Evolutionary conservation across 345 rosid genomes (phyloP).

Genomic region (Acer yangbiense): DNA sequence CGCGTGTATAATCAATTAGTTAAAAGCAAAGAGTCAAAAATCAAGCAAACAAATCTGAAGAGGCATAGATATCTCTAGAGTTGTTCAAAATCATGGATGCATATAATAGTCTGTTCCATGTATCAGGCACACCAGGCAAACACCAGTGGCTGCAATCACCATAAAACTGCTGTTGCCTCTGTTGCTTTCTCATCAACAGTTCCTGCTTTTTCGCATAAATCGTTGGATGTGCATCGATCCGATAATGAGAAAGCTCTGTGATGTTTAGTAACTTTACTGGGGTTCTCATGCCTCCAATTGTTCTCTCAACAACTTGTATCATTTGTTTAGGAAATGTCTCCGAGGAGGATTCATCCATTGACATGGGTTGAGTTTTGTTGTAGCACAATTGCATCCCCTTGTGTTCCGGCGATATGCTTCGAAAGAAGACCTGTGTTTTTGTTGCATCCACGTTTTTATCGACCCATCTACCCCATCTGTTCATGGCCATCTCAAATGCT

Average conservation of each 20-base stretch:
- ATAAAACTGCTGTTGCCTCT: constrained; percentile 17
- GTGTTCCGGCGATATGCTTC: constrained; percentile 54
- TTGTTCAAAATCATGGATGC: constrained; percentile 35
- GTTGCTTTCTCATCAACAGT: constrained; percentile 6
- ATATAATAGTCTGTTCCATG: constrained; percentile 54
- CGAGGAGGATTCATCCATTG: constrained; percentile 27
- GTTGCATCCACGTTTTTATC: constrained; percentile 28
- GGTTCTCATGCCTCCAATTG: constrained; percentile 31
- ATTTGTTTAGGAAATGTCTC: constrained; percentile 24
- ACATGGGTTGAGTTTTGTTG: constrained; percentile 32
- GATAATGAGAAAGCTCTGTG: constrained; percentile 40
- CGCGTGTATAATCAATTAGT: background rate
- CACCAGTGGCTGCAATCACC: constrained; percentile 72
- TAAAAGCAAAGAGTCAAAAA: background rate
- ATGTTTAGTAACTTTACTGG: constrained; percentile 42
- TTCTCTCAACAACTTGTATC: constrained; percentile 28
- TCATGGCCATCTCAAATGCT: constrained; percentile 40
- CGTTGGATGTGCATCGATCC: constrained; percentile 53
- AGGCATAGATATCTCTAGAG: constrained; percentile 2
- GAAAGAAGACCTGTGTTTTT: constrained; percentile 43
- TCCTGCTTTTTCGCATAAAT: constrained; percentile 37
- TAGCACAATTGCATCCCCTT: constrained; percentile 37
- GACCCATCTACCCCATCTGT: constrained; percentile 54
- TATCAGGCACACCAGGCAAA: constrained; percentile 63
- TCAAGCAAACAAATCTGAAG: background rate